A percentile compares a stretch with the other conserved stretches of the same genome.
phyloP scores from a whole-genome alignment of 2,329 filamentous ascomycete genomes.

The Aspergillus udagawae region DNA sequence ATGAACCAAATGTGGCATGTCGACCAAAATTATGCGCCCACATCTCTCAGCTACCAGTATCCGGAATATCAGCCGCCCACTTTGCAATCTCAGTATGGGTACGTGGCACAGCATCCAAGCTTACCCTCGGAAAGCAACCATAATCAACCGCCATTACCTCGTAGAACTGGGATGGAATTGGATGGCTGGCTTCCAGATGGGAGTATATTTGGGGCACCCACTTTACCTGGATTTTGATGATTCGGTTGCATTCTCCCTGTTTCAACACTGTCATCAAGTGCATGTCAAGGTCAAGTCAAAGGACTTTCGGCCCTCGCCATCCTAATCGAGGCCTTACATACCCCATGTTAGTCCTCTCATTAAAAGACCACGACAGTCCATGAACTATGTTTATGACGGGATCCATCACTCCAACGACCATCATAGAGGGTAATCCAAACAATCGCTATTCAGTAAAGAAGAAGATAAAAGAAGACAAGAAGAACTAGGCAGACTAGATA shows the following conservation, averaged over 20 bases:
- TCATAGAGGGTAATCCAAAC: neutral
- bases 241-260: neutral
- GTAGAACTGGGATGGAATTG: slow-evolving; percentile 25
- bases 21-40: slow-evolving; percentile 14
- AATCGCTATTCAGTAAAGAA: neutral
- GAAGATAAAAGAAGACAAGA: neutral
- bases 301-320: neutral
- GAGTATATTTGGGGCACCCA: slow-evolving; percentile 25
- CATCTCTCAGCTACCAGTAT: slow-evolving; percentile 14
- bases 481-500: neutral
- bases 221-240: slow-evolving; percentile 24
- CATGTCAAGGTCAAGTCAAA: neutral
- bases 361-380: neutral
- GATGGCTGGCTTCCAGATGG: slow-evolving; percentile 30
- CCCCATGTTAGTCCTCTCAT: neutral
- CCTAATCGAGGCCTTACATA: neutral
- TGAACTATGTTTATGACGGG: neutral
- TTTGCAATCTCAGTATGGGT: slow-evolving; percentile 20
- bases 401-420: neutral
- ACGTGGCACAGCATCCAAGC: slow-evolving; percentile 17
- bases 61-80: slow-evolving; percentile 15
- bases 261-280: neutral
- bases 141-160: slow-evolving; percentile 8
- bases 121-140: slow-evolving; percentile 11
- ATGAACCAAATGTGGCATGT: slow-evolving; percentile 24